Base-by-base conservation (phyloP, 2,329 filamentous ascomycete species). In the Fusarium sp. region DNA sequence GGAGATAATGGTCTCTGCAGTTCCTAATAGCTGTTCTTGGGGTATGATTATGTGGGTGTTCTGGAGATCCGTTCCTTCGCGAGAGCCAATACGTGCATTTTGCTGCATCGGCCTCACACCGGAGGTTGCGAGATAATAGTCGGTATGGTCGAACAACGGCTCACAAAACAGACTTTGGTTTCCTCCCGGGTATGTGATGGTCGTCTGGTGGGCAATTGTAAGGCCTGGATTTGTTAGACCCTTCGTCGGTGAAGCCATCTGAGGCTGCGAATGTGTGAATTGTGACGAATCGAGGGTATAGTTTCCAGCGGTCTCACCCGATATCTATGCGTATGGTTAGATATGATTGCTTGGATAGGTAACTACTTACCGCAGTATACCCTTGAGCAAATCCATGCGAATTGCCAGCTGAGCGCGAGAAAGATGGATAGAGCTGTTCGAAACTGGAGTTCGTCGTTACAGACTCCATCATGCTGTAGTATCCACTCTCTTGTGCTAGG, bases 221-320 rank as follows among this genome's bases (percentile, higher is more conserved):
- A 10, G 3, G 0, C 1, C 8, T 7, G 19, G 1, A 1, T 5
- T 3, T 0, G 0, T 15, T 0, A 1, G 10, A 11, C 11, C 2
- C 5, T 14, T 7, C 0, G 6, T 14, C 0, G 26, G 3, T 10
- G 8, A 11, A 2, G 3, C 3, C 0, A 14, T 17, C 0, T 14
- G 7, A 4, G 22, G 5, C 0, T 24, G n/a, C 3, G 35, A 30
- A 9, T 14, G 5, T 2, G 15, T 1, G 2, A 41, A 5, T 15
- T 43, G 33, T 9, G 41, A 14, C 0, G 15, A 4, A 13, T 15
- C 26, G 1, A 37, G 9, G 13, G 5, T 8, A 8, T 26, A 6
- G 19, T 22, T n/a, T 19, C 4, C 14, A 7, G 20, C 11, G 10
- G 7, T 14, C 7, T 20, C 30, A 5, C 9, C 17, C 20, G 10